phyloP scores from a whole-genome alignment of 192 early-diverging fungal species.

The Oehlia diaphana region DNA sequence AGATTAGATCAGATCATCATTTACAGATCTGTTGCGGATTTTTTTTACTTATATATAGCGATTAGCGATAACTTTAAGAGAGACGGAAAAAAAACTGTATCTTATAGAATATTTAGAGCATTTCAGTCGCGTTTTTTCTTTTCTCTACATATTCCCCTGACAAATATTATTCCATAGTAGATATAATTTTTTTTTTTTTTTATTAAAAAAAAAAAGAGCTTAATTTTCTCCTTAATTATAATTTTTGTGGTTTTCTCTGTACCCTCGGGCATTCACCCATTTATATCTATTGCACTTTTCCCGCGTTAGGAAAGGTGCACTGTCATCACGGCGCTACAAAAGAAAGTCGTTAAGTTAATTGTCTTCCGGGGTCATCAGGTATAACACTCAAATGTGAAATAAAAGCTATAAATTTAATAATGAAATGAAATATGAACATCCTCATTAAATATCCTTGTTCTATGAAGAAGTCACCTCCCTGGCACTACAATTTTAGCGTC shows the following conservation, averaged over 20 bases:
- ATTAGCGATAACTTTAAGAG: too few relatives aligned
- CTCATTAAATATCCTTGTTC: background rate
- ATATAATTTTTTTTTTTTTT: too few relatives aligned
- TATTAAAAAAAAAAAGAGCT: too few relatives aligned
- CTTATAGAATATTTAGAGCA: too few relatives aligned
- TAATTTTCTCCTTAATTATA: too few relatives aligned
- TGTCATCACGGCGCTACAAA: constrained; percentile 32
- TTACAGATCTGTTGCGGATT: too few relatives aligned
- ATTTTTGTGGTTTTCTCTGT: background rate
- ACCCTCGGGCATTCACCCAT: background rate
- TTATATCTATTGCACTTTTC: constrained; percentile 24
- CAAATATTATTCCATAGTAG: too few relatives aligned
- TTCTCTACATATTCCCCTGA: too few relatives aligned
- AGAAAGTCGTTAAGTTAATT: constrained; percentile 30
- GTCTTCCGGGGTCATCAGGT: constrained; percentile 30
- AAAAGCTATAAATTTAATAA: background rate
- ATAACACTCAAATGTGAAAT: background rate
- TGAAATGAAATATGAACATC: background rate
- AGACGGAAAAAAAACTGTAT: too few relatives aligned
- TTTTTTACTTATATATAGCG: too few relatives aligned
- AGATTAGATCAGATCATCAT: too few relatives aligned
- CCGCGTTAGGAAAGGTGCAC: constrained; percentile 32
- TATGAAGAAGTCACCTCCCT: constrained; percentile 29
- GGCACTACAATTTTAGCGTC: constrained; percentile 25
- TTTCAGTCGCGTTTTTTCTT: too few relatives aligned